Conservation (phyloP, 2,329 filamentous ascomycete species). For the Neurospora crassa region DNA sequence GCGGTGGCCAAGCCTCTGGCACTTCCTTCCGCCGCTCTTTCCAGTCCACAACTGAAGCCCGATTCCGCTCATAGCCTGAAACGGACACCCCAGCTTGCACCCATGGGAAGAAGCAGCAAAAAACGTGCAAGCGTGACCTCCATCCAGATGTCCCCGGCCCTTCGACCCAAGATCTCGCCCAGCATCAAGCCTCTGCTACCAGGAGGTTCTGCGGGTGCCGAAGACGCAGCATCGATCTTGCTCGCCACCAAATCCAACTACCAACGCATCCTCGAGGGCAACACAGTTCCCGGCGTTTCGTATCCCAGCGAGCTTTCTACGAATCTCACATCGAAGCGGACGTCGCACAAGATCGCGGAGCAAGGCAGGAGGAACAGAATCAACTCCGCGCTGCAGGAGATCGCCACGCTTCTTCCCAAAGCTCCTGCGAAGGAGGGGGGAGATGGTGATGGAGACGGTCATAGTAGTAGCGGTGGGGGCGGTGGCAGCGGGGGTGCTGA, state of each 20-base stretch:
- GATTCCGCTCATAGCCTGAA: slow-evolving; percentile 38
- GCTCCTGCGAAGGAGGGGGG: slow-evolving; percentile 28
- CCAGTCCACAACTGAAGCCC: slow-evolving; percentile 55
- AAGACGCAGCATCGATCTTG: slow-evolving; percentile 59
- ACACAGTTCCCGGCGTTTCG: slow-evolving; percentile 76
- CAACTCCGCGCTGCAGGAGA: slow-evolving; percentile 86
- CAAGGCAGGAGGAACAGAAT: slow-evolving; percentile 92
- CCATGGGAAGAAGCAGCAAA: slow-evolving; percentile 42
- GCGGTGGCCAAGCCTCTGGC: slow-evolving; percentile 30
- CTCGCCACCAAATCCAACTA: slow-evolving; percentile 96
- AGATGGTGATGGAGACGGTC: slow-evolving; percentile 24
- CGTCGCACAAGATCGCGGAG: slow-evolving; percentile 95
- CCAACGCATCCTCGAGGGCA: slow-evolving; percentile 92
- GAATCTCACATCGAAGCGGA: slow-evolving; percentile 90
- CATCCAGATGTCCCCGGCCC: slow-evolving; percentile 72
- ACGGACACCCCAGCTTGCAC: slow-evolving; percentile 46
- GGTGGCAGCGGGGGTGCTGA: slow-evolving; percentile 19
- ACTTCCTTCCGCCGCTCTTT: slow-evolving; percentile 42
- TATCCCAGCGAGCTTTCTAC: slow-evolving; percentile 88
- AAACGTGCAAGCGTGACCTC: slow-evolving; percentile 65
- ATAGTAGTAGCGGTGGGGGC: background rate
- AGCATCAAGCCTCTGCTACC: slow-evolving; percentile 88
- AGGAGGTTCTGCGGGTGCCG: slow-evolving; percentile 37
- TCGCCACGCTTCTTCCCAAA: slow-evolving; percentile 71
- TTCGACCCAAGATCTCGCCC: slow-evolving; percentile 83